Percentiles rank a stretch among this genome's conserved stretches.
Evolutionary conservation across 2,329 filamentous ascomycete genomes (phyloP).

Genomic region (Scedosporium boydii): DNA sequence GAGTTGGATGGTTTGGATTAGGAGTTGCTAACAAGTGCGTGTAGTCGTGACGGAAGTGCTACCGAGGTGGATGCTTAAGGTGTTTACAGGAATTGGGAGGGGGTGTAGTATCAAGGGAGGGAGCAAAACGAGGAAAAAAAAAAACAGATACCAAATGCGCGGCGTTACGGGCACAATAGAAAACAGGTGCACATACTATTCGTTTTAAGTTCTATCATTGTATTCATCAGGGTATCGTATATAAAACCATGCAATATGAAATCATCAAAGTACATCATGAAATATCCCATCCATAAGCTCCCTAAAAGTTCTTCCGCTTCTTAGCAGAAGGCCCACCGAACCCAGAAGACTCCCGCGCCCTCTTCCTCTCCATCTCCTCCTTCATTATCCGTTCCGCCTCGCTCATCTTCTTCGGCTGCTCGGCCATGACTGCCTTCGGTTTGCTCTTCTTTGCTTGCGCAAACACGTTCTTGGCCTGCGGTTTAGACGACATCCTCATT

Average conservation of each 20-base stretch:
- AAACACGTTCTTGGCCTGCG: constrained; percentile 72
- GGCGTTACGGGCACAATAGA: background rate
- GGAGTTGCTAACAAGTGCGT: background rate
- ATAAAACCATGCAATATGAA: background rate
- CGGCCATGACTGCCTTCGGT: constrained; percentile 47
- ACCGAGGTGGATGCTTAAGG: constrained; percentile 35
- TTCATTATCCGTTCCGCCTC: constrained; percentile 86
- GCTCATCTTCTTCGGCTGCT: constrained; percentile 72
- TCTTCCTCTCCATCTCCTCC: constrained; percentile 66
- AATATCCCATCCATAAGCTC: background rate
- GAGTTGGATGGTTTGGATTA: background rate
- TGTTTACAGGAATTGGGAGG: constrained; percentile 1
- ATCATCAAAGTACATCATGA: background rate
- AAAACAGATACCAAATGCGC: background rate
- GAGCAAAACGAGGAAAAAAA: background rate
- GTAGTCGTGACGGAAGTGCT: constrained; percentile 47
- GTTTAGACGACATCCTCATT: constrained; percentile 55
- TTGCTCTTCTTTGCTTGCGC: constrained; percentile 11
- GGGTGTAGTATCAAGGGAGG: background rate
- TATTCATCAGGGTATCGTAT: constrained; percentile 4
- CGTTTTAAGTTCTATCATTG: background rate
- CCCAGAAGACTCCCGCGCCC: constrained; percentile 38
- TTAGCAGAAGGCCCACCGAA: constrained; percentile 18
- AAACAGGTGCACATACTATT: background rate
- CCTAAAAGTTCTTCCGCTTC: background rate